Evolutionary conservation across 2,329 filamentous ascomycete species (phyloP).

Genomic region (Pyrenochaeta sp.): DNA sequence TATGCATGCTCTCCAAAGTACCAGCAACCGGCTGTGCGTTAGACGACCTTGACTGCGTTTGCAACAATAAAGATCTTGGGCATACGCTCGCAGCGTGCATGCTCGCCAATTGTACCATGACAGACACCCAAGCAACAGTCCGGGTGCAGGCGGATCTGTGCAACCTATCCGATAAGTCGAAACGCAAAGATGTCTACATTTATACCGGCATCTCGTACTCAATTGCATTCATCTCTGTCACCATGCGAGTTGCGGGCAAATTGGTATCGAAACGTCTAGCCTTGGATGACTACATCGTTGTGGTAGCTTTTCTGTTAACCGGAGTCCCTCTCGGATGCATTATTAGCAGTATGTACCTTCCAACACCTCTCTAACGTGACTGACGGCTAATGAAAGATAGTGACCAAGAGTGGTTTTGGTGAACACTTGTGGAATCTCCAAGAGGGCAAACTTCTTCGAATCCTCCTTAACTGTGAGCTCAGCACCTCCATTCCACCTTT

Average conservation of each 20-base stretch:
- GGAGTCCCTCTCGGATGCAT: conserved; percentile 28
- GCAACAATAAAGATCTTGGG: conserved; percentile 15
- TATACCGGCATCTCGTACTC: conserved; percentile 21
- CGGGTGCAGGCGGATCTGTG: conserved; percentile 31
- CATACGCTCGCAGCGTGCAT: conserved; percentile 26
- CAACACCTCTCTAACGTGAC: neutral
- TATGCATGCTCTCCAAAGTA: conserved; percentile 18
- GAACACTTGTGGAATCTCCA: conserved; percentile 35
- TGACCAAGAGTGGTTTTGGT: conserved; percentile 32
- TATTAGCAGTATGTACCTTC: conserved; percentile 24
- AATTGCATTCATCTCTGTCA: conserved; percentile 20
- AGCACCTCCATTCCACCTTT: too few relatives aligned
- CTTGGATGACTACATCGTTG: conserved; percentile 30
- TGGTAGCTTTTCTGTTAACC: conserved; percentile 23
- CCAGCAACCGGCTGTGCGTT: conserved; percentile 22
- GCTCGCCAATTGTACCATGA: conserved; percentile 39
- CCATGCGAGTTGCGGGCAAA: conserved; percentile 21
- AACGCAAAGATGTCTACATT: conserved; percentile 15
- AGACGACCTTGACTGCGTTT: conserved; percentile 25
- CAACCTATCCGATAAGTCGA: conserved; percentile 26
- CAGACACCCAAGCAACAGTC: conserved; percentile 23
- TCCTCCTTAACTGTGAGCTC: conserved; percentile 22
- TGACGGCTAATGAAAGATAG: conserved; percentile 5
- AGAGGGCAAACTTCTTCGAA: conserved; percentile 18
- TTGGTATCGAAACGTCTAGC: conserved; percentile 22